Percentiles rank a stretch among this genome's conserved stretches.
phyloP scores from a whole-genome alignment of 345 rosid species.

The Euclidium syriacum region DNA sequence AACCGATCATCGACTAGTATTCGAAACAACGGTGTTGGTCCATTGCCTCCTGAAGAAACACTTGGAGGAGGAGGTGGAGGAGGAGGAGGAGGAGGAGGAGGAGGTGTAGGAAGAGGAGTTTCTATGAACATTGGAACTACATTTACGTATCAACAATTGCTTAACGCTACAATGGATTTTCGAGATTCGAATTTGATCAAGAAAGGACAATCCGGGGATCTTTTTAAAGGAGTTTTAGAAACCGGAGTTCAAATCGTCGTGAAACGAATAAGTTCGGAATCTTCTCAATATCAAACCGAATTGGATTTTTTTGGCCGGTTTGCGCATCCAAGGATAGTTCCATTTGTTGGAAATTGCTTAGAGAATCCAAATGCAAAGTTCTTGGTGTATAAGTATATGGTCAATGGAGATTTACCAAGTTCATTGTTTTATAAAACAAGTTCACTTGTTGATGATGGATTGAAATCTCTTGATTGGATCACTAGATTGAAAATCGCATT shows the following conservation, averaged over 20 bases:
- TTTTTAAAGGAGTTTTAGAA: constrained; percentile 58
- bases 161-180: constrained; percentile 58
- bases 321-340: constrained; percentile 67
- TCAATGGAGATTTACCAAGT: constrained; percentile 65
- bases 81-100: too few relatives aligned
- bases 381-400: constrained; percentile 84
- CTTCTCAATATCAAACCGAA: constrained; percentile 44
- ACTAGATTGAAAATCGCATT: constrained; percentile 83
- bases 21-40: constrained; percentile 43
- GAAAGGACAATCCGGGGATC: constrained; percentile 85
- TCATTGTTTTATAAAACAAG: constrained; percentile 51
- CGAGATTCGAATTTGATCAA: constrained; percentile 57
- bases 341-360: constrained; percentile 76
- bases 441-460: constrained; percentile 47
- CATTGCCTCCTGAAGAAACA: constrained; percentile 50
- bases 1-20: constrained; percentile 20
- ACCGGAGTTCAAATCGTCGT: constrained; percentile 53
- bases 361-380: constrained; percentile 69
- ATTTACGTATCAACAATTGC: constrained; percentile 59
- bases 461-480: constrained; percentile 88
- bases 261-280: constrained; percentile 53
- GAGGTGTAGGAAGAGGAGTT: constrained; percentile 31
- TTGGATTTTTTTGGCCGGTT: constrained; percentile 67
- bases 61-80: constrained; percentile 19
- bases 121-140: constrained; percentile 47